phyloP scores from a whole-genome alignment of 495 filamentous ascomycete genomes.

The Trichoderma gamsii region DNA sequence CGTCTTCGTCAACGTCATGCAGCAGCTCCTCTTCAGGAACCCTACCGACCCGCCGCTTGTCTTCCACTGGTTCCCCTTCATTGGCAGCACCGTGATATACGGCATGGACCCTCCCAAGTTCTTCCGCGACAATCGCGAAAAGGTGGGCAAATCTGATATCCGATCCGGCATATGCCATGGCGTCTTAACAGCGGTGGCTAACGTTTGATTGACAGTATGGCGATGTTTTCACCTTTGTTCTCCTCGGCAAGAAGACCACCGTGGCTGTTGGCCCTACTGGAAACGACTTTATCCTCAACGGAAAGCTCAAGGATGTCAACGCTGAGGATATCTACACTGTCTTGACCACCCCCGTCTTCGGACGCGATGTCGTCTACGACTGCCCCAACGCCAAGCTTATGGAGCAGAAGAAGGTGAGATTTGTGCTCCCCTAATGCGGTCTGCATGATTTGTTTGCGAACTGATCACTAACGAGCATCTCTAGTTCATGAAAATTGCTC shows the following conservation, averaged over 20 bases:
- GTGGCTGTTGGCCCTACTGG: slow-evolving; percentile 71
- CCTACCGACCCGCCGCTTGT: slow-evolving; percentile 72
- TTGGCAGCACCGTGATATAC: slow-evolving; percentile 74
- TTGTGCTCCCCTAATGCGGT: not conserved
- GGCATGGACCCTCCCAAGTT: slow-evolving; percentile 80
- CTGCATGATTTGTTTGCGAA: not conserved
- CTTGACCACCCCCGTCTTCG: slow-evolving; percentile 80
- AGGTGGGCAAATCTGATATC: slow-evolving; percentile 17
- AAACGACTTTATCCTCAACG: slow-evolving; percentile 84
- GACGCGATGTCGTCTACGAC: slow-evolving; percentile 81
- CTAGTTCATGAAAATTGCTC: slow-evolving; percentile 80
- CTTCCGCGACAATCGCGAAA: slow-evolving; percentile 52
- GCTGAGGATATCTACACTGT: slow-evolving; percentile 79
- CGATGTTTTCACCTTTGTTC: slow-evolving; percentile 72
- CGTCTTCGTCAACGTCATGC: slow-evolving; percentile 59
- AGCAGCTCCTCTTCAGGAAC: slow-evolving; percentile 64
- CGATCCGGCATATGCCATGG: slow-evolving; percentile 12
- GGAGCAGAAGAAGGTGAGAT: slow-evolving; percentile 40
- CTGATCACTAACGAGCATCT: not conserved
- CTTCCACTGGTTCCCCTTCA: slow-evolving; percentile 75
- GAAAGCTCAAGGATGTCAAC: slow-evolving; percentile 72
- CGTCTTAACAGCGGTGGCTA: not conserved
- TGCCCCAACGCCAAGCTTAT: slow-evolving; percentile 81
- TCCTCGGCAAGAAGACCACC: slow-evolving; percentile 70
- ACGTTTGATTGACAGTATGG: slow-evolving; percentile 50